phyloP scores from a whole-genome alignment of 805 yeast genomes.

The Metschnikowia cerradonensis region DNA sequence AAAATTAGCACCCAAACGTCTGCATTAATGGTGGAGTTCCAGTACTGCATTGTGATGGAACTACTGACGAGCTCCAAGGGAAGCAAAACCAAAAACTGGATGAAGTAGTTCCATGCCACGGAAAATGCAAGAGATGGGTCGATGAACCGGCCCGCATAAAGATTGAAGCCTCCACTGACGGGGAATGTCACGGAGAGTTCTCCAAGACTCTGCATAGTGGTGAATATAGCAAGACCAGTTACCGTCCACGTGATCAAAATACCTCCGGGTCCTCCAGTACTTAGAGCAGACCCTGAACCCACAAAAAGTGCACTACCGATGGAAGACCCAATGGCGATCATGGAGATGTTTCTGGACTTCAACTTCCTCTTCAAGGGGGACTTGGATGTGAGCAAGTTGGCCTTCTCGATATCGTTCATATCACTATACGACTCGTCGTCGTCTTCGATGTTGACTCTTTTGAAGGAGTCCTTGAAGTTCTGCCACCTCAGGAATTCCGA shows the following conservation, averaged over 20 bases:
- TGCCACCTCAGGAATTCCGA: conserved; percentile 33
- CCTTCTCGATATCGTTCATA: conserved; percentile 36
- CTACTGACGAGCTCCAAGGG: conserved; percentile 66
- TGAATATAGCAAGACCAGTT: conserved; percentile 65
- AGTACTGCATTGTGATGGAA: conserved; percentile 25
- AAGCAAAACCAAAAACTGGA: conserved; percentile 60
- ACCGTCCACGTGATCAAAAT: conserved; percentile 60
- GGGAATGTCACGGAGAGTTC: conserved; percentile 18
- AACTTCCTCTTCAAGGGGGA: conserved; percentile 45
- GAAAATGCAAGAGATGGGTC: conserved; percentile 59
- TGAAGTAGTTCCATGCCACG: conserved; percentile 57
- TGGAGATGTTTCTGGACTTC: conserved; percentile 53
- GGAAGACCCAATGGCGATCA: conserved; percentile 82
- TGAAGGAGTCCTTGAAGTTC: conserved; percentile 48
- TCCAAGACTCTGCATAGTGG: conserved; percentile 22
- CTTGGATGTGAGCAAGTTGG: conserved; percentile 37
- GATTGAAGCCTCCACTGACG: conserved; percentile 55
- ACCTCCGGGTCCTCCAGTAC: conserved; percentile 65
- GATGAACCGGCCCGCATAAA: conserved; percentile 50
- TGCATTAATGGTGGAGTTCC: conserved; percentile 16
- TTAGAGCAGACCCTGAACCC: conserved; percentile 70
- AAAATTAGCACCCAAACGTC: conserved; percentile 51
- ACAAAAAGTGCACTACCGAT: conserved; percentile 76
- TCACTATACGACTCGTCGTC: conserved; percentile 22
- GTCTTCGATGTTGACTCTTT: conserved; percentile 27